These are phyloP conservation scores for Polyplosphaeria fusca DNA, from an alignment of 495 filamentous ascomycete genomes.

Conservation along the genomic window DNA sequence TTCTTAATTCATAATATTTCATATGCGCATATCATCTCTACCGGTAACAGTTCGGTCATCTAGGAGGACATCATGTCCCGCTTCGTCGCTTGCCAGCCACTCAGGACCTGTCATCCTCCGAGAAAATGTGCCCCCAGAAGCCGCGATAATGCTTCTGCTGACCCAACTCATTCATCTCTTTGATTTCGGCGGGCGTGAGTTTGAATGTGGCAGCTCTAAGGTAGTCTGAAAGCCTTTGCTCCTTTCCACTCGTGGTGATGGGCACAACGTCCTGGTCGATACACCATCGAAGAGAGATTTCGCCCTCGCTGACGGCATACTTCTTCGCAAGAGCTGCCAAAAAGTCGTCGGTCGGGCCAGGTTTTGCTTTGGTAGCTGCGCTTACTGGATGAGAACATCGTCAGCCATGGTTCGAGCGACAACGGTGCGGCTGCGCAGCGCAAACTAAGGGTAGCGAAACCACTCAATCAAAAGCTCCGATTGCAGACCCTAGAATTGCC, in stretches of 20 bases:
- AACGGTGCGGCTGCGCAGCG: too few relatives aligned
- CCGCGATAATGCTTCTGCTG: conserved; percentile 64
- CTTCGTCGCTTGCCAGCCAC: neutral
- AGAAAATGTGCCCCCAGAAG: conserved; percentile 64
- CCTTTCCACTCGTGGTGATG: conserved; percentile 71
- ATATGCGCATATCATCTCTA: too few relatives aligned
- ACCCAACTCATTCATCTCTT: conserved; percentile 60
- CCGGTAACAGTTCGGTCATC: too few relatives aligned
- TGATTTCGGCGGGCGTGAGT: conserved; percentile 67
- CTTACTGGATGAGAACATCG: too few relatives aligned
- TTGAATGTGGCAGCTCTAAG: conserved; percentile 63
- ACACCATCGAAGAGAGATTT: conserved; percentile 72
- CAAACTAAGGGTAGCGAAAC: too few relatives aligned
- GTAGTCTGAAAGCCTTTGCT: conserved; percentile 66
- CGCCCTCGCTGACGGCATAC: conserved; percentile 69
- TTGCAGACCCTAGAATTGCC: too few relatives aligned
- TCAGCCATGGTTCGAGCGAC: too few relatives aligned
- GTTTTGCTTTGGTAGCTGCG: conserved; percentile 60
- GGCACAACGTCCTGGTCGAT: conserved; percentile 75
- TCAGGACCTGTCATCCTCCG: conserved; percentile 53
- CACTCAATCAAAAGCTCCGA: too few relatives aligned
- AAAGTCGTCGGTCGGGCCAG: conserved; percentile 65
- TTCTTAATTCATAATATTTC: too few relatives aligned
- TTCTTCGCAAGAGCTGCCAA: conserved; percentile 64
- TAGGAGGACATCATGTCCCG: too few relatives aligned